Conservation (phyloP, 2,329 filamentous ascomycete genomes). For the Colletotrichum tabaci region DNA sequence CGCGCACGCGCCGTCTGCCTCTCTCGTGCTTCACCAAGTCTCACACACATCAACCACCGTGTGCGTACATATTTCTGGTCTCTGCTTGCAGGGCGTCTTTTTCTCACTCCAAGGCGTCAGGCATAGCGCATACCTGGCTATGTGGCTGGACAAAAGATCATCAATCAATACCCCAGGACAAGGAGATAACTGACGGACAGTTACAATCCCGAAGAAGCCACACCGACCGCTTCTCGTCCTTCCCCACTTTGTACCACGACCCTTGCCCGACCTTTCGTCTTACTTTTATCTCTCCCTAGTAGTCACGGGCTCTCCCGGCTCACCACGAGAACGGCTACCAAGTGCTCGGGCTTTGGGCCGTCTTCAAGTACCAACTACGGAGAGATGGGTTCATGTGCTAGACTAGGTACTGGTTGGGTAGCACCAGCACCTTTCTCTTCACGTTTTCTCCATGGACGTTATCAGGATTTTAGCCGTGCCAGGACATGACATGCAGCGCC, state of each 20-base stretch:
- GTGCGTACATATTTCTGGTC: background rate
- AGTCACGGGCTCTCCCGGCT: background rate
- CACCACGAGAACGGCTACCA: background rate
- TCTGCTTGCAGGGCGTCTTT: constrained; percentile 8
- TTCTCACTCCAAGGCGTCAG: background rate
- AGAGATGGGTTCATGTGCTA: background rate
- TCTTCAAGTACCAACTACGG: background rate
- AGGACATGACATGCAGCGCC: constrained; percentile 1
- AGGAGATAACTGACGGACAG: background rate
- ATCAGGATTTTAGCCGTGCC: background rate
- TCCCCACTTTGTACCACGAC: background rate
- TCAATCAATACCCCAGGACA: background rate
- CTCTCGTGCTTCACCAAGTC: background rate
- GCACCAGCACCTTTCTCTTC: background rate
- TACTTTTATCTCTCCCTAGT: background rate
- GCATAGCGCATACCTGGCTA: constrained; percentile 1
- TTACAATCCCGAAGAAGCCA: constrained; percentile 4
- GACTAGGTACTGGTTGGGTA: background rate
- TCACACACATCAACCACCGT: background rate
- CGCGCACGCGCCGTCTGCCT: background rate
- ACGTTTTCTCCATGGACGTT: background rate
- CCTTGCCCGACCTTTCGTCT: background rate
- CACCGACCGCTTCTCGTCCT: background rate
- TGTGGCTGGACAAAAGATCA: constrained; percentile 3
- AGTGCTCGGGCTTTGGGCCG: background rate